Evolutionary conservation across 345 rosid species (phyloP).

Genomic region (Angophora floribunda): DNA sequence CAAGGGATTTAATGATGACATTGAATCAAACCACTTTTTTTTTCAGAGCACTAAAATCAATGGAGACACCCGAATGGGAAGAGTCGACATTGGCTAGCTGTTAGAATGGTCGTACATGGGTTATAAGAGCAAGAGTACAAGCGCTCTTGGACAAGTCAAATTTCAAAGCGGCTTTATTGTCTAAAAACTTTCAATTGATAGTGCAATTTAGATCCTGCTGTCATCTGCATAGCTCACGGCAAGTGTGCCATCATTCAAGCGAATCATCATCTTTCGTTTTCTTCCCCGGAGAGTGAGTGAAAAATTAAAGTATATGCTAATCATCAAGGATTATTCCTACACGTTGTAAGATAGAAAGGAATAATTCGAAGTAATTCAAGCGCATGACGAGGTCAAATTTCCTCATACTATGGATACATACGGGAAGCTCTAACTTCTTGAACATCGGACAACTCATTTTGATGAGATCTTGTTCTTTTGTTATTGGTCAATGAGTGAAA

Average conservation of each 20-base stretch:
- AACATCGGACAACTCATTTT: not conserved
- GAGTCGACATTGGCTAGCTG: not conserved
- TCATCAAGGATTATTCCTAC: not conserved
- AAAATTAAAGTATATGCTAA: not conserved
- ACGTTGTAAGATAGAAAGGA: not conserved
- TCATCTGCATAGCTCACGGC: not conserved
- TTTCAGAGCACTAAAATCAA: no score
- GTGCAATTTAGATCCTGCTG: not conserved
- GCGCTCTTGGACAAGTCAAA: not conserved
- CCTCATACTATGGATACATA: not conserved
- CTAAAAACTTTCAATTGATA: not conserved
- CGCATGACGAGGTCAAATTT: not conserved
- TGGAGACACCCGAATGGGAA: not conserved
- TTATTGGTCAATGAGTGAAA: not conserved
- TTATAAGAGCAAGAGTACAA: not conserved
- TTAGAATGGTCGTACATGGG: not conserved
- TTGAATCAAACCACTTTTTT: no score
- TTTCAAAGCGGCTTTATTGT: no score
- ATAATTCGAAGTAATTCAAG: not conserved
- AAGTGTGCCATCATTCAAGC: not conserved
- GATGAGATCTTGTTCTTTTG: not conserved
- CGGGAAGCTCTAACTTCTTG: not conserved
- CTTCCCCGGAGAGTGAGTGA: not conserved
- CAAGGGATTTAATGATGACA: no score
- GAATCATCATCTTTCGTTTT: not conserved